Conservation (phyloP, 331 rosid genomes). For the Cucumis variabilis region DNA sequence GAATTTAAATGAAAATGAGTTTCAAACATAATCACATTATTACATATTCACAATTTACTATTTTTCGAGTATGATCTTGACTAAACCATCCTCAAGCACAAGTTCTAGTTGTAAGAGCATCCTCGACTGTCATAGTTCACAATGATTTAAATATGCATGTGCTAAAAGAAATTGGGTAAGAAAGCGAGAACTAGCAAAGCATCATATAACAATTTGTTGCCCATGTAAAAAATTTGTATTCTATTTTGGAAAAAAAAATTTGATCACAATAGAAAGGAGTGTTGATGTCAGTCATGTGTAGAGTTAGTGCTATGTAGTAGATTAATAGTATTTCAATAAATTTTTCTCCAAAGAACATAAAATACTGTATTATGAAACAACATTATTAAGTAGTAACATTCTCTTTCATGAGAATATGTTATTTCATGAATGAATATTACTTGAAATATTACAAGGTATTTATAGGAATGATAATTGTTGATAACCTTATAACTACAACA, state of each 20-base stretch:
- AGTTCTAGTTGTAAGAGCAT: slow-evolving; percentile 93
- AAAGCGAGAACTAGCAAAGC: neutral
- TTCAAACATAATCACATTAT: too few relatives aligned
- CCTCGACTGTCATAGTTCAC: slow-evolving; percentile 63
- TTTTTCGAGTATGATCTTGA: slow-evolving; percentile 97
- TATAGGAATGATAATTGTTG: too few relatives aligned
- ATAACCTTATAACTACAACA: too few relatives aligned
- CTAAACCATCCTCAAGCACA: slow-evolving; percentile 96
- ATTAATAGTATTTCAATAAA: neutral
- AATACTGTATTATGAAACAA: neutral
- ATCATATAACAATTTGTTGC: neutral
- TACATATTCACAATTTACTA: slow-evolving; percentile 58
- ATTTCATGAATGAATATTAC: too few relatives aligned
- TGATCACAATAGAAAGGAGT: neutral
- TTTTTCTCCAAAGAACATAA: neutral
- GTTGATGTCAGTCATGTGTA: neutral
- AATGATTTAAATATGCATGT: neutral
- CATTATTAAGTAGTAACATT: neutral
- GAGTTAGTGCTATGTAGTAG: neutral
- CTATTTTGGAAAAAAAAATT: neutral
- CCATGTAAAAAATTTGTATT: neutral
- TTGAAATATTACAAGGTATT: too few relatives aligned
- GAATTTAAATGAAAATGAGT: too few relatives aligned
- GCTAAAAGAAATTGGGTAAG: neutral
- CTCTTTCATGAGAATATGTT: too few relatives aligned